Conservation (phyloP, 2,329 filamentous ascomycete species). For the Beauveria bassiana region DNA sequence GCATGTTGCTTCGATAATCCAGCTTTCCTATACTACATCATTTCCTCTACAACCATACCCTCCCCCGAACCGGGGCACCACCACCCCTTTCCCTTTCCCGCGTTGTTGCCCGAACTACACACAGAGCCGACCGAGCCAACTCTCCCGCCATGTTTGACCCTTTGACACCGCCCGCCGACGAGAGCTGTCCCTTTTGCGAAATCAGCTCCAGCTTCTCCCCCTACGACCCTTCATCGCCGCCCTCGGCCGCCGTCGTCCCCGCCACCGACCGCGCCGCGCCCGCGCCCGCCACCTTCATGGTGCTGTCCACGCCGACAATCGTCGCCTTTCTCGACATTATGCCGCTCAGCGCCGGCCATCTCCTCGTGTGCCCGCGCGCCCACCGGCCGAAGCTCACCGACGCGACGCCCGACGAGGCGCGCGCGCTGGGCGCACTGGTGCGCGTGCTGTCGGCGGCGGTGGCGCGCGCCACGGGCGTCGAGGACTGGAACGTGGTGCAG, state of each 20-base stretch:
- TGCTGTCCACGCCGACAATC: constrained; percentile 69
- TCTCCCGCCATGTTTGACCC: constrained; percentile 27
- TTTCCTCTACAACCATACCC: not conserved
- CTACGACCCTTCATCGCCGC: constrained; percentile 37
- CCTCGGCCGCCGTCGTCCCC: constrained; percentile 26
- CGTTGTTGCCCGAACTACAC: too few species aligned
- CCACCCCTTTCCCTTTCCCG: not conserved
- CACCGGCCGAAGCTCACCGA: constrained; percentile 76
- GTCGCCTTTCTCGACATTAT: constrained; percentile 91
- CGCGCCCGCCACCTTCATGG: constrained; percentile 48
- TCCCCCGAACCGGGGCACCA: not conserved
- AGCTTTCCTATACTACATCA: not conserved
- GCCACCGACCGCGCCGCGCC: constrained; percentile 21
- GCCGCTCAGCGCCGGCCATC: constrained; percentile 74
- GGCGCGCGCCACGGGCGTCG: constrained; percentile 58
- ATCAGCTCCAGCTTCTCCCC: constrained; percentile 45
- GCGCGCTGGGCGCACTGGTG: constrained; percentile 59
- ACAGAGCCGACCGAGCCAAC: not conserved
- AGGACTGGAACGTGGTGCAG: constrained; percentile 94
- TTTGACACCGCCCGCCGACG: constrained; percentile 21
- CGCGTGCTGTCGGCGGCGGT: constrained; percentile 67
- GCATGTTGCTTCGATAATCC: not conserved
- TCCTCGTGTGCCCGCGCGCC: constrained; percentile 69
- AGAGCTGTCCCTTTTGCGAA: constrained; percentile 54
- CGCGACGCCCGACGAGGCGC: constrained; percentile 53